These are phyloP conservation scores for Linnemannia schmuckeri DNA, from an alignment of 192 early-diverging fungal species.

Conservation along the genomic window DNA sequence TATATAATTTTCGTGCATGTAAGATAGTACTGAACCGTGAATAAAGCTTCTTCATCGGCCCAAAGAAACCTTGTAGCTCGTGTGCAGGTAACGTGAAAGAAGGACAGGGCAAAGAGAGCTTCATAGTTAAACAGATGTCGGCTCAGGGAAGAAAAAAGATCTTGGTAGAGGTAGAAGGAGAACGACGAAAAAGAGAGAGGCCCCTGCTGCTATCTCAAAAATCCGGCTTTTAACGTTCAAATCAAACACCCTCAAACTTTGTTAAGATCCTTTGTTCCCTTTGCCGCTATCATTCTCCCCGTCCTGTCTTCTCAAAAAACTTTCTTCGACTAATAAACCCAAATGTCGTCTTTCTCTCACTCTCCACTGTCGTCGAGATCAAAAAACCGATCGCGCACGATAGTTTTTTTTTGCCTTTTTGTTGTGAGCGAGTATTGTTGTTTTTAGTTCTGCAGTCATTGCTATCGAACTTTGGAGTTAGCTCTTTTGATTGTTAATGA, in stretches of 20 bases:
- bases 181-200: too few species aligned
- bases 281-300: background rate
- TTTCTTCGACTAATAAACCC: background rate
- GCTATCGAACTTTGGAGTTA: background rate
- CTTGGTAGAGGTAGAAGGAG: too few species aligned
- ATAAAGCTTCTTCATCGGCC: too few species aligned
- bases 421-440: background rate
- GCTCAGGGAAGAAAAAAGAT: too few species aligned
- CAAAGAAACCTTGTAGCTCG: too few species aligned
- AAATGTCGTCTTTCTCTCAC: background rate
- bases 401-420: background rate
- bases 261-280: background rate
- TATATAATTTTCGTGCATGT: too few species aligned
- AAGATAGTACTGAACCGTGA: too few species aligned
- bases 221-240: background rate
- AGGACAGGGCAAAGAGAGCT: too few species aligned
- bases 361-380: background rate
- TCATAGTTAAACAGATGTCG: too few species aligned
- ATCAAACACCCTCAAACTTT: background rate
- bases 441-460: background rate
- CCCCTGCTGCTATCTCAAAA: background rate
- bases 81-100: too few species aligned
- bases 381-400: background rate
- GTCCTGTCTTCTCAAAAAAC: background rate
- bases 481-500: background rate